Evolutionary conservation across 257 asterid genomes (phyloP).

Genomic region (Solanum etuberosum): DNA sequence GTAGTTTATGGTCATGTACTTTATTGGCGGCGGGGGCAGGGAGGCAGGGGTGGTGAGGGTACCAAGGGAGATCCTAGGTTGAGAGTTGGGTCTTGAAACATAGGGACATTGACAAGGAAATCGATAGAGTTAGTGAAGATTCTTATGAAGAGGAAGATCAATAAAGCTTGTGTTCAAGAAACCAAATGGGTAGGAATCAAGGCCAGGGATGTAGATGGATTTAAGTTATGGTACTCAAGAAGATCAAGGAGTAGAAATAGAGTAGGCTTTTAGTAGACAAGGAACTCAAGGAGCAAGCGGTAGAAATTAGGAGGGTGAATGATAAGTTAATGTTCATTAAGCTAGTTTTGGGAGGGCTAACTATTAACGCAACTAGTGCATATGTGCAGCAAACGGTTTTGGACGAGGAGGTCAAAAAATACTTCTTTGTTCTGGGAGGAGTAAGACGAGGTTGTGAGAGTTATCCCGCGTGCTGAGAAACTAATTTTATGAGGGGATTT

Average conservation of each 20-base stretch:
- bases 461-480: background rate
- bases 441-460: background rate
- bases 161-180: background rate
- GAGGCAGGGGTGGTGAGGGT: background rate
- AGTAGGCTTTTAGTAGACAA: background rate
- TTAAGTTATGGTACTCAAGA: background rate
- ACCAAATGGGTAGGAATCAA: background rate
- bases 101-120: background rate
- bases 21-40: background rate
- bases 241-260: background rate
- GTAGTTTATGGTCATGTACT: background rate
- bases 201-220: background rate
- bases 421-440: background rate
- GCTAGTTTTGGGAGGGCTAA: background rate
- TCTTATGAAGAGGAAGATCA: background rate
- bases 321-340: no score
- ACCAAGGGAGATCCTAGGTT: background rate
- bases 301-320: background rate
- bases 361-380: no score
- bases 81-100: background rate
- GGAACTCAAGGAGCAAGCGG: background rate
- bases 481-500: background rate
- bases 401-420: background rate
- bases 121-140: background rate
- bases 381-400: background rate